These are phyloP conservation scores for Mesotaenium endlicherianum DNA, from an alignment of 139 green algal species.

Conservation along the genomic window DNA sequence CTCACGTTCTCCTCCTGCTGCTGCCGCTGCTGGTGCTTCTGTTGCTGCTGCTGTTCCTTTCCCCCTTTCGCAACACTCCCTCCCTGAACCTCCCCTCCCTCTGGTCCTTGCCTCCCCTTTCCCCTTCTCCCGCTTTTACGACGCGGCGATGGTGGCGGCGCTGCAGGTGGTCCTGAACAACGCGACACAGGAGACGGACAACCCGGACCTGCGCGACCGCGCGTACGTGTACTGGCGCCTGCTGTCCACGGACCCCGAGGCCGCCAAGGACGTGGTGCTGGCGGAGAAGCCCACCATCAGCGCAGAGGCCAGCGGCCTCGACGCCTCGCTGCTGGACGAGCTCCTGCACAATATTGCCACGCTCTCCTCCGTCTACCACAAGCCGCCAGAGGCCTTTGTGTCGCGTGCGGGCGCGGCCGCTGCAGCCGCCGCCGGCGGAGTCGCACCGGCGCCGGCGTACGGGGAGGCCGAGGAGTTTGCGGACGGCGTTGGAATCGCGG, in stretches of 20 bases:
- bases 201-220: constrained; percentile 94
- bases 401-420: neutral
- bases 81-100: constrained; percentile 74
- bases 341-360: constrained; percentile 78
- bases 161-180: constrained; percentile 50
- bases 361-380: constrained; percentile 92
- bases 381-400: constrained; percentile 71
- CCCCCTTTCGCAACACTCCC: no score
- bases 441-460: neutral
- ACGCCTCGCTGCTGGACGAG: constrained; percentile 74
- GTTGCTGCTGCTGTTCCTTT: no score
- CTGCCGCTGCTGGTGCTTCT: neutral
- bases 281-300: constrained; percentile 89
- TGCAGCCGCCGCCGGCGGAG: neutral
- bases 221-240: constrained; percentile 99
- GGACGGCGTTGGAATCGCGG: neutral
- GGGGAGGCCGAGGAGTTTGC: constrained; percentile 1
- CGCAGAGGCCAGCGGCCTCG: constrained; percentile 68
- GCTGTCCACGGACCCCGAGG: constrained; percentile 92
- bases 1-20: no score
- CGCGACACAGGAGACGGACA: constrained; percentile 86
- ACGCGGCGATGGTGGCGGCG: neutral
- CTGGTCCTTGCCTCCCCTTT: constrained; percentile 76
- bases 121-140: neutral
- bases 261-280: constrained; percentile 91